Evolutionary conservation across 371 early-diverging fungal genomes (phyloP).

Genomic region (Mucor piriformis): DNA sequence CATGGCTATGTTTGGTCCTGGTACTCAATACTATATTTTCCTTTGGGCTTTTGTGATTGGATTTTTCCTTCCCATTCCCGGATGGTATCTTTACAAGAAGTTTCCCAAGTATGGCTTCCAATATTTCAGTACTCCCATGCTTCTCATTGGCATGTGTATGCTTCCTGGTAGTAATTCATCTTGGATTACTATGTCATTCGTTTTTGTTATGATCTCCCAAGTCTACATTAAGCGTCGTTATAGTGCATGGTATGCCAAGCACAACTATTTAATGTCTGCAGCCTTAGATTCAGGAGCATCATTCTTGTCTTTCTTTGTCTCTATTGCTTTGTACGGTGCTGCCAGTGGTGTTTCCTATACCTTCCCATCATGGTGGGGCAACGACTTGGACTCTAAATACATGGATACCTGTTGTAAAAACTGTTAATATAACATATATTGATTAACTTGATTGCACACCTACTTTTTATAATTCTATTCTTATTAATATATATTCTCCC

Average conservation of each 20-base stretch:
- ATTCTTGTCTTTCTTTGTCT: conserved; percentile 51
- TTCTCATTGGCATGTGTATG: conserved; percentile 43
- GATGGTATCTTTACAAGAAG: conserved; percentile 34
- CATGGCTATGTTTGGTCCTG: conserved; percentile 64
- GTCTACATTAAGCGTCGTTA: conserved; percentile 49
- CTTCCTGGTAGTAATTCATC: conserved; percentile 47
- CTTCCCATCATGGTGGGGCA: conserved; percentile 61
- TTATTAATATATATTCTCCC: no score
- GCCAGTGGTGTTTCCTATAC: conserved; percentile 38
- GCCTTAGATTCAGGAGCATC: conserved; percentile 64
- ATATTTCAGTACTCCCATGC: conserved; percentile 50
- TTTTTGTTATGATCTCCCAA: conserved; percentile 47
- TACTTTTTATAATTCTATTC: no score
- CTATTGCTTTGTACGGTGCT: conserved; percentile 56
- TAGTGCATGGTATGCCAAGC: conserved; percentile 53
- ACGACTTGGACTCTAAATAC: conserved; percentile 21
- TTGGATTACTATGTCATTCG: conserved; percentile 45
- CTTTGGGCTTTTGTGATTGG: conserved; percentile 53
- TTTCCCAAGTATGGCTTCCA: conserved; percentile 46
- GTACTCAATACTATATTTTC: conserved; percentile 62
- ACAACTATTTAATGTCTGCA: conserved; percentile 59
- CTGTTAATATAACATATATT: no score
- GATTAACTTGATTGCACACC: no score
- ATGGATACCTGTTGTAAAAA: conserved; percentile 26
- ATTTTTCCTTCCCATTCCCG: conserved; percentile 31